Evolutionary conservation across 2,329 filamentous ascomycete species (phyloP).

Genomic region (Colletotrichum cordylinicola): DNA sequence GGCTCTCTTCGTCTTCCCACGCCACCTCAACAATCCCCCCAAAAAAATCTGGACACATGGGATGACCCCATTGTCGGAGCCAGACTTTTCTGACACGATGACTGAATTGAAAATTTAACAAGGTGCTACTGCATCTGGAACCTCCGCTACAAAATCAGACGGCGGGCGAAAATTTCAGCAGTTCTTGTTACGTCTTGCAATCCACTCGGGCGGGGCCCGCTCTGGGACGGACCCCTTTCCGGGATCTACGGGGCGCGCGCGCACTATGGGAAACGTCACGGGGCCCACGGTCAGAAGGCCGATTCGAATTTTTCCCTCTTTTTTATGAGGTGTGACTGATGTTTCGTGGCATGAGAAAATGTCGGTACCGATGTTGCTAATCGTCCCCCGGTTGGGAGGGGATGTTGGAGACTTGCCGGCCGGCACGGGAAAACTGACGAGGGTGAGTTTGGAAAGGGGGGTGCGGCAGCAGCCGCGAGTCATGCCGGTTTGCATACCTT

Average conservation of each 20-base stretch:
- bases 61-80: background rate
- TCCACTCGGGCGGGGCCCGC: slow-evolving; percentile 21
- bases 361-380: background rate
- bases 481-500: background rate
- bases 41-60: background rate
- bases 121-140: slow-evolving; percentile 14
- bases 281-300: background rate
- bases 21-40: background rate
- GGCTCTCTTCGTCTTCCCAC: background rate
- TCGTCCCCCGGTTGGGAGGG: background rate
- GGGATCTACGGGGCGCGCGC: background rate
- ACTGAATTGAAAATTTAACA: background rate
- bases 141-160: slow-evolving; percentile 12
- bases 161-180: slow-evolving; percentile 18
- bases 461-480: background rate
- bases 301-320: background rate
- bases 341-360: background rate
- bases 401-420: background rate
- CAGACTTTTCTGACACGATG: slow-evolving; percentile 3
- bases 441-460: background rate
- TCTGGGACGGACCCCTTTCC: background rate
- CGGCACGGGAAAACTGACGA: background rate
- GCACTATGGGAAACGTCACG: background rate
- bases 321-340: background rate
- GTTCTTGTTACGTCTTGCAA: slow-evolving; percentile 23